Percentiles rank a stretch among this genome's conserved stretches.
phyloP scores from a whole-genome alignment of 2,329 filamentous ascomycete genomes.

The Sphaerulina musiva region DNA sequence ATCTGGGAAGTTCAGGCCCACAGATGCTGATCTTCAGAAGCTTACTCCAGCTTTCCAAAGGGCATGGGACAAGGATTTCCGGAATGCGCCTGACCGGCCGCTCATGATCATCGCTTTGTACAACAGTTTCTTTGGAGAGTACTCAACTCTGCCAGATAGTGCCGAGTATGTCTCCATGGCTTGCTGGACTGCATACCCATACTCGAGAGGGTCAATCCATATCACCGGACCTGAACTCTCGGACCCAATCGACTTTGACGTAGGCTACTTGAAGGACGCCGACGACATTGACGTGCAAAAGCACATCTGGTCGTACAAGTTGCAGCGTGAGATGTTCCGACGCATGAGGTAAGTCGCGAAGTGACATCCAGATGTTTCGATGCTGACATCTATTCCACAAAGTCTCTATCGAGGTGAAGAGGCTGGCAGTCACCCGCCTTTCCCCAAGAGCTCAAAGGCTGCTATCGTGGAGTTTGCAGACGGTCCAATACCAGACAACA shows the following conservation, averaged over 20 bases:
- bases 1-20: constrained; percentile 49
- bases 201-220: constrained; percentile 56
- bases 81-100: constrained; percentile 41
- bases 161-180: constrained; percentile 47
- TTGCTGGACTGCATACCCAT: constrained; percentile 53
- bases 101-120: constrained; percentile 41
- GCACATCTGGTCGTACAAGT: constrained; percentile 59
- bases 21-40: constrained; percentile 45
- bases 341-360: constrained; percentile 36
- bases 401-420: constrained; percentile 42
- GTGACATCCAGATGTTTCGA: background rate
- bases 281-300: constrained; percentile 47
- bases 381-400: background rate
- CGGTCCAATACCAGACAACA: constrained; percentile 36
- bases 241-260: constrained; percentile 27
- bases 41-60: constrained; percentile 49
- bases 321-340: constrained; percentile 53
- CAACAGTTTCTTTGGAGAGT: constrained; percentile 28
- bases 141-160: constrained; percentile 9
- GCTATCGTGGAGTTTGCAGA: constrained; percentile 27
- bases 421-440: constrained; percentile 33
- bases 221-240: constrained; percentile 44
- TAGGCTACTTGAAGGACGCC: constrained; percentile 42
- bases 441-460: constrained; percentile 41
- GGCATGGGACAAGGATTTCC: constrained; percentile 52